phyloP scores from a whole-genome alignment of 768 basidiomycete species.

The Hericium alpestre region DNA sequence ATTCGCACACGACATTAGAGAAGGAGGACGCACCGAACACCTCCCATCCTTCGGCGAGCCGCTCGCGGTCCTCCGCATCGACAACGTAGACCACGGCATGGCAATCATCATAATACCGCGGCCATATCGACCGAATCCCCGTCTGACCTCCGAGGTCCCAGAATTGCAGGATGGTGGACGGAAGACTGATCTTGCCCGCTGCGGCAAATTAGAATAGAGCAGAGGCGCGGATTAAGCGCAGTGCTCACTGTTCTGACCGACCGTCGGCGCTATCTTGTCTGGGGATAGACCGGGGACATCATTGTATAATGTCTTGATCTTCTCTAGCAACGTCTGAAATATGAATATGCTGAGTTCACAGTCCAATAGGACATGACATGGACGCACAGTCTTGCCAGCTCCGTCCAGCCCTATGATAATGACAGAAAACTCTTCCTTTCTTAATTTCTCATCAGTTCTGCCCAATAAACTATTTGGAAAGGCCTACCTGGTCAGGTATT shows the following conservation, averaged over 20 bases:
- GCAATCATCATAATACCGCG: slow-evolving; percentile 89
- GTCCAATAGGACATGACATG: neutral
- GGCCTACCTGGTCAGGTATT: slow-evolving; percentile 71
- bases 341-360: neutral
- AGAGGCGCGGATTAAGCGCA: neutral
- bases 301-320: slow-evolving; percentile 88
- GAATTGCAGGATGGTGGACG: slow-evolving; percentile 90
- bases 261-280: slow-evolving; percentile 90
- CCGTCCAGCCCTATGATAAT: slow-evolving; percentile 91
- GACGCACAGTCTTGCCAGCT: slow-evolving; percentile 77
- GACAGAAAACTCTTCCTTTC: slow-evolving; percentile 86
- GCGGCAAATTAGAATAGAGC: neutral
- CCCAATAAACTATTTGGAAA: neutral
- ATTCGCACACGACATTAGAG: neutral
- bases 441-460: slow-evolving; percentile 17
- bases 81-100: slow-evolving; percentile 95
- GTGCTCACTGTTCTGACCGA: slow-evolving; percentile 90
- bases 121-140: slow-evolving; percentile 92
- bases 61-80: slow-evolving; percentile 83
- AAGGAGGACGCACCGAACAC: slow-evolving; percentile 69
- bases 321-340: slow-evolving; percentile 72
- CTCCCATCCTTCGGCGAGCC: slow-evolving; percentile 91
- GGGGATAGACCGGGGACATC: slow-evolving; percentile 79
- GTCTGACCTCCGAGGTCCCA: slow-evolving; percentile 95
- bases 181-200: slow-evolving; percentile 91